Base-by-base conservation (phyloP, 2,329 filamentous ascomycete genomes). In the Sporothrix variecibatus region DNA sequence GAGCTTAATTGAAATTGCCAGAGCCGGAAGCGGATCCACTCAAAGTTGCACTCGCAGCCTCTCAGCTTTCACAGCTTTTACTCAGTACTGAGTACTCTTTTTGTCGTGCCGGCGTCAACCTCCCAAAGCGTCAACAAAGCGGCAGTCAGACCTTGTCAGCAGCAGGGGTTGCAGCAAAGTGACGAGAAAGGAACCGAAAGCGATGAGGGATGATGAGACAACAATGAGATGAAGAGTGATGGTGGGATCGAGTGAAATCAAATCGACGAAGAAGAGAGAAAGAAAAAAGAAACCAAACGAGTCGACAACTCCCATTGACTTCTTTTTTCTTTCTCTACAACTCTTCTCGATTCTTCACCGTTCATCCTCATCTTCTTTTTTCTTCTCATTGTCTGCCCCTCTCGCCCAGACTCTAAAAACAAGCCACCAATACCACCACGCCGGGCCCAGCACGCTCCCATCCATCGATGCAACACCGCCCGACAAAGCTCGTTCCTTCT, bases 361-460 rank as follows among this genome's bases (percentile, higher is more conserved):
- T 56, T 15, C 8, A 53, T n/a, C 8, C 6, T 56, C 23, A 3
- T 26, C 51, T 56, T 34, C 1, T 20, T 28, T 20, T 26, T 15
- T 34, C 12, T 34, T 20, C 6, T 26, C 23, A 26, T 56, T 23
- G 11, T 26, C 51, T 23, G n/a, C 51, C n/a, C 23, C 8, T 56
- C 51, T 11, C 26, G 56, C 28, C 28, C n/a, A 56, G 51, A 56
- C 8, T 56, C 51, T 56, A 9, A 56, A 56, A 53, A 4, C 28
- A 67, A 26, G 62, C 62, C 62, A 67, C 62, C 12, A 28, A 67
- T 67, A 67, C 62, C 62, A 65, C n/a, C 62, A 46, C n/a, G 60
- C 60, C 60, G 60, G 20, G 28, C 28, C 56, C 26, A 12, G 23
- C n/a, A 26, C 34, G 6, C 60, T n/a, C 20, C 7, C 56, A 60